Evolutionary conservation across 2,329 filamentous ascomycete genomes (phyloP).

Genomic region (Alternaria rosae): DNA sequence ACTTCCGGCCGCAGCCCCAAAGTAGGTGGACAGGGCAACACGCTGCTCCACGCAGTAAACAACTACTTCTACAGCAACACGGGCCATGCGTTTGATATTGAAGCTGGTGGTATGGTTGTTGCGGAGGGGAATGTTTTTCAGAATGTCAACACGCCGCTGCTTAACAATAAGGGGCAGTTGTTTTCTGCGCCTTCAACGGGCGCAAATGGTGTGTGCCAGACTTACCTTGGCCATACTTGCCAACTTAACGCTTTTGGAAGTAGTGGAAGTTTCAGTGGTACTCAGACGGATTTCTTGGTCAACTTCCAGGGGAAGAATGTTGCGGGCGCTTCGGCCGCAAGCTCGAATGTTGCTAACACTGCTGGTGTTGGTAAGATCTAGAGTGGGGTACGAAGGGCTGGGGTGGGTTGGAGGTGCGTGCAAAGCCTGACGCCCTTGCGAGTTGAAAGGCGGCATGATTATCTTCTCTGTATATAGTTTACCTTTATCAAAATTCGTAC

Average conservation of each 20-base stretch:
- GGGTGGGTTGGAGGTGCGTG: neutral
- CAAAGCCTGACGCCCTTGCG: neutral
- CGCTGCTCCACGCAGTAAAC: conserved; percentile 25
- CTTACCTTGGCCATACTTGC: conserved; percentile 13
- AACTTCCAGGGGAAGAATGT: conserved; percentile 14
- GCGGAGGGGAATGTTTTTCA: conserved; percentile 26
- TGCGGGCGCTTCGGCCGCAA: conserved; percentile 3
- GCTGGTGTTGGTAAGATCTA: conserved; percentile 25
- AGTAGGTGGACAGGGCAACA: conserved; percentile 16
- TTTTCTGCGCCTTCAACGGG: conserved; percentile 7
- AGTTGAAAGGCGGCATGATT: neutral
- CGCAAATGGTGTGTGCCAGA: conserved; percentile 3
- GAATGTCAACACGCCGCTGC: conserved; percentile 12
- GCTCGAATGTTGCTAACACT: conserved; percentile 3
- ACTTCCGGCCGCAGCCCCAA: conserved; percentile 26
- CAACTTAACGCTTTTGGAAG: conserved; percentile 8
- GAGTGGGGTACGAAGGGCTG: no score
- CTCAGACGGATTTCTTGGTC: conserved; percentile 11
- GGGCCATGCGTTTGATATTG: conserved; percentile 24
- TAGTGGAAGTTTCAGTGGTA: conserved; percentile 8
- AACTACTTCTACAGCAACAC: conserved; percentile 23
- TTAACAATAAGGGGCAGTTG: conserved; percentile 2
- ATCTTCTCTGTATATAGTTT: neutral
- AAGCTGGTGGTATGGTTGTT: conserved; percentile 7
- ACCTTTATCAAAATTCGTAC: neutral